Percentiles rank a stretch among this genome's conserved stretches.
Evolutionary conservation across 2,329 filamentous ascomycete genomes (phyloP).

Genomic region (Aspergillus uvarum): DNA sequence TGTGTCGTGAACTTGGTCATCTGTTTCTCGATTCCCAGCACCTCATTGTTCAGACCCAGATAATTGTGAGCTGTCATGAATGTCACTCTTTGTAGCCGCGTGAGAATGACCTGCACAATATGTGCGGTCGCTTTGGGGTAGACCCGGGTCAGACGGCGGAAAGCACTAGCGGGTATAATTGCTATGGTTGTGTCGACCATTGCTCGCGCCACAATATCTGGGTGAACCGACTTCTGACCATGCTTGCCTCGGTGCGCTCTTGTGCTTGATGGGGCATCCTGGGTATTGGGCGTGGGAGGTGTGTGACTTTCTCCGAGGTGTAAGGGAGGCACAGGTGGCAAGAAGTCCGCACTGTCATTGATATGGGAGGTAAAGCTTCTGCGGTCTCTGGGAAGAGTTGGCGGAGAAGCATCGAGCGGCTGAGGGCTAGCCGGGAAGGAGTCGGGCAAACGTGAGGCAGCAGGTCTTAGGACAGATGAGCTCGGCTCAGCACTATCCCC

Average conservation of each 20-base stretch:
- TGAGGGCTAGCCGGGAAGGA: conserved; percentile 43
- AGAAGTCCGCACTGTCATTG: conserved; percentile 31
- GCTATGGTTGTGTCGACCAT: conserved; percentile 97
- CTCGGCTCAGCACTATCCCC: conserved; percentile 55
- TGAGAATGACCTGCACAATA: conserved; percentile 96
- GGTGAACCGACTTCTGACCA: conserved; percentile 73
- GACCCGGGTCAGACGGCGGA: conserved; percentile 84
- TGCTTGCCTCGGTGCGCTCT: conserved; percentile 31
- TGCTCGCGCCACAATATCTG: conserved; percentile 93
- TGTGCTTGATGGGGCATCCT: conserved; percentile 26
- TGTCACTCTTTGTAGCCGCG: conserved; percentile 89
- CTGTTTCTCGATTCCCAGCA: conserved; percentile 85
- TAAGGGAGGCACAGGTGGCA: conserved; percentile 71
- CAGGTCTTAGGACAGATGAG: conserved; percentile 34
- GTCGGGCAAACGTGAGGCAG: conserved; percentile 34
- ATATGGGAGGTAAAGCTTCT: conserved; percentile 19
- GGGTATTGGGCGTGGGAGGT: conserved; percentile 18
- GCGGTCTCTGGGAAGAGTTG: conserved; percentile 21
- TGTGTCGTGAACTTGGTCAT: conserved; percentile 93
- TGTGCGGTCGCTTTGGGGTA: conserved; percentile 96
- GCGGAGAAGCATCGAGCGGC: conserved; percentile 29
- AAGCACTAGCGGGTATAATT: conserved; percentile 95
- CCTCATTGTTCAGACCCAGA: conserved; percentile 85
- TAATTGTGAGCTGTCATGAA: conserved; percentile 94
- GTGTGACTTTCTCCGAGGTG: conserved; percentile 59